Base-by-base conservation (phyloP, 2,329 filamentous ascomycete genomes). In the Fusarium pseudocircinatum region DNA sequence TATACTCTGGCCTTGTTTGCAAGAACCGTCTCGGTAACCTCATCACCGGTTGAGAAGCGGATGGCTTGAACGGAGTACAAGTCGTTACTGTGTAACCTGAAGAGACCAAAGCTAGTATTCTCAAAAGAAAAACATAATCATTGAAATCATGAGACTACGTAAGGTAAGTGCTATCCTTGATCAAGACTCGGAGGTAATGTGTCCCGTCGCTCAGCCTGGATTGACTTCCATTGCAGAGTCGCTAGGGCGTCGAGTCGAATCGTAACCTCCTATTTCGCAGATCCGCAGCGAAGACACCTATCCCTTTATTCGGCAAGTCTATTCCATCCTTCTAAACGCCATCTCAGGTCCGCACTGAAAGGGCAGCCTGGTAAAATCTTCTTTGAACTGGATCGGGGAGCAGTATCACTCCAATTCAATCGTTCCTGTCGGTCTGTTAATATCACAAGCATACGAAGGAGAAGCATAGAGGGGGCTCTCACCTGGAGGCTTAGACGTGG, bases 401-500 rank as follows among this genome's bases (percentile, higher is more conserved):
- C n/a, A 52, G 7, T 36, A 26, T 52, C 49, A 52, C 32, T 52
- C 49, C 32, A 52, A 52, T 36, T 52, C 49, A 36, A 52, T 52
- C 32, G 49, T 52, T 52, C 49, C 49, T 52, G 32, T 52, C 32
- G 18, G 13, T 30, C 37, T 63, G 30, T 40, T 16, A 42, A 63
- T n/a, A 43, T 44, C 34, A 28, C 34, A 53, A 26, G 20, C 34
- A 28, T 39, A 24, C 20, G 34, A 53, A 39, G 24, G 50, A 39
- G 50, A 39, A 28, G 50, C 24, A 28, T 39, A 28, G 20, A 28
- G 18, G 34, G 26, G 50, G 24, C 24, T 53, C 50, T 24, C 24
- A 10, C 61, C 61, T 28, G 61, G 58, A 24, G 61, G 61, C 43
- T 63, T 63, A 26, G 61, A 47, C 5, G 61, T 63, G 36, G 61